Evolutionary conservation across 129 eudicot species (phyloP).

Genomic region (Lonicera japonica): DNA sequence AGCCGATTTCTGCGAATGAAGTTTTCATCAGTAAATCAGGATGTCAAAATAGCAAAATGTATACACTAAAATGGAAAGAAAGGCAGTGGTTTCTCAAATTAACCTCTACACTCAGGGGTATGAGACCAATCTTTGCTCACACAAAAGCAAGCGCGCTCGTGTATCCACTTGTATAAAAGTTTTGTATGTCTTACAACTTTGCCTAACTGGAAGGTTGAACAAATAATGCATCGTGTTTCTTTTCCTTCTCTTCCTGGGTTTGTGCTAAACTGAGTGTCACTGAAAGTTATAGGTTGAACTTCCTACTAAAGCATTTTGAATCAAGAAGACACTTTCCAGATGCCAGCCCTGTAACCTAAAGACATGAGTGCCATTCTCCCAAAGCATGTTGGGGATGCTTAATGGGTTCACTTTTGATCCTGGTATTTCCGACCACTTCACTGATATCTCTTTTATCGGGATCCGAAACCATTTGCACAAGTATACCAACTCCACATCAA

Average conservation of each 20-base stretch:
- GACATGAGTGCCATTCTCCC: constrained; percentile 97
- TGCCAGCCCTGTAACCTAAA: constrained; percentile 84
- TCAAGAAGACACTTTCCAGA: constrained; percentile 60
- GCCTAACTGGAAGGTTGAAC: not conserved
- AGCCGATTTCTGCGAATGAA: too few species aligned
- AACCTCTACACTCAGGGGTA: too few species aligned
- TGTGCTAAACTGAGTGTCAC: not conserved
- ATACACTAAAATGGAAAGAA: too few species aligned
- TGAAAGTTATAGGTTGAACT: too few species aligned
- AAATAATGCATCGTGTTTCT: not conserved
- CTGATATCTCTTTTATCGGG: constrained; percentile 73
- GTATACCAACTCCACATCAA: constrained; percentile 84
- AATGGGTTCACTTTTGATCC: constrained; percentile 83
- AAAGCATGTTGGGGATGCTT: constrained; percentile 91
- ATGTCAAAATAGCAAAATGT: too few species aligned
- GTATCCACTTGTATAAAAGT: not conserved
- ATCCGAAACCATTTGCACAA: constrained; percentile 68
- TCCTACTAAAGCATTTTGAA: not conserved
- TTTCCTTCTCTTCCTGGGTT: not conserved
- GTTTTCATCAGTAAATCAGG: too few species aligned
- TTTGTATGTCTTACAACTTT: too few species aligned
- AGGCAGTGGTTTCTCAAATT: too few species aligned
- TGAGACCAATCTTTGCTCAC: too few species aligned
- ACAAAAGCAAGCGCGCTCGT: not conserved
- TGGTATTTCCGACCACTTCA: constrained; percentile 91